Conservation (phyloP, 2,329 filamentous ascomycete genomes). For the Parastagonospora nodorum region DNA sequence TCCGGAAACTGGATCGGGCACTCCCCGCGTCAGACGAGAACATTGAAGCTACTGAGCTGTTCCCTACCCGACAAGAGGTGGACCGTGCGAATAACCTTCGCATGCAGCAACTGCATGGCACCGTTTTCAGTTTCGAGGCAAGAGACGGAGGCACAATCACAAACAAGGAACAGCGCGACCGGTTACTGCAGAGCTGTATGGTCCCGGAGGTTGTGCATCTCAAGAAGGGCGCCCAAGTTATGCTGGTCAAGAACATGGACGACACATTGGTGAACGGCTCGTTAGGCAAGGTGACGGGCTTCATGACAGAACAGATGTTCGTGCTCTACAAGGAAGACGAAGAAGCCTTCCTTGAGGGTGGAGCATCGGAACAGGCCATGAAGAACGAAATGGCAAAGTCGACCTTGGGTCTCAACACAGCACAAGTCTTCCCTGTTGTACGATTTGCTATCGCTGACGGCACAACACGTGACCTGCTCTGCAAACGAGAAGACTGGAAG, state of each 20-base stretch:
- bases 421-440: constrained; percentile 77
- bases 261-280: constrained; percentile 93
- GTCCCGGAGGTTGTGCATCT: constrained; percentile 79
- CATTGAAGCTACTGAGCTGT: constrained; percentile 86
- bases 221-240: constrained; percentile 93
- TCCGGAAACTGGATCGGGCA: constrained; percentile 73
- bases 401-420: constrained; percentile 54
- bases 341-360: constrained; percentile 58
- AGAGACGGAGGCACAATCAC: constrained; percentile 71
- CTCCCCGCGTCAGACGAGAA: constrained; percentile 69
- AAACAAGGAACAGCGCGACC: constrained; percentile 73
- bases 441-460: constrained; percentile 82
- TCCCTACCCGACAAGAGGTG: constrained; percentile 88
- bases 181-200: constrained; percentile 87
- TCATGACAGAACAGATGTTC: constrained; percentile 73
- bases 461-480: constrained; percentile 74
- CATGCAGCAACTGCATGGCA: constrained; percentile 73
- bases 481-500: constrained; percentile 91
- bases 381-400: constrained; percentile 55
- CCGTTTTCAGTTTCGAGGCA: constrained; percentile 71
- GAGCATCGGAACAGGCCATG: constrained; percentile 45
- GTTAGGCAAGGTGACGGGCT: constrained; percentile 80
- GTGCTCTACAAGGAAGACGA: constrained; percentile 64
- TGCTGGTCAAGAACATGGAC: constrained; percentile 99
- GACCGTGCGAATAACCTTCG: constrained; percentile 81